phyloP scores from a whole-genome alignment of 164 flowering plant genomes.

The Vitis amurensis region DNA sequence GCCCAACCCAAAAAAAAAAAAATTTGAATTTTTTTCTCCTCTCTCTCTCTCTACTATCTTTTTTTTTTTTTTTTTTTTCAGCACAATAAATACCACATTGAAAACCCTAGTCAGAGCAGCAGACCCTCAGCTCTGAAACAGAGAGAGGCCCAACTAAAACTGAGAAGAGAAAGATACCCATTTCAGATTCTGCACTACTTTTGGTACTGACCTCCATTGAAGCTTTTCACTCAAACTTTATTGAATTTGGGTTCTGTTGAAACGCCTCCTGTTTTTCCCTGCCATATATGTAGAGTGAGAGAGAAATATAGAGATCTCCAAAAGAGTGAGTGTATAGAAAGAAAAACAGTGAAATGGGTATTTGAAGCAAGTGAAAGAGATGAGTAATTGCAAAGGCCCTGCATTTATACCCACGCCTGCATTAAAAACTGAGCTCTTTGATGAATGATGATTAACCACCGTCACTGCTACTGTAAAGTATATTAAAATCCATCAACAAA shows the following conservation, averaged over 20 bases:
- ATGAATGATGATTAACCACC: constrained; percentile 81
- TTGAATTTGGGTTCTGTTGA: constrained; percentile 36
- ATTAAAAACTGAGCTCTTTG: constrained; percentile 69
- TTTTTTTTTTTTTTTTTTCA: constrained; percentile 19
- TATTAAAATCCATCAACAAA: neutral
- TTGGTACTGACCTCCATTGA: constrained; percentile 46
- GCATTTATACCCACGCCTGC: constrained; percentile 91
- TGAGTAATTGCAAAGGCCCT: constrained; percentile 42
- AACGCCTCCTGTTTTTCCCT: constrained; percentile 15
- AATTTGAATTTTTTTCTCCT: neutral
- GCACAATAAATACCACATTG: constrained; percentile 35
- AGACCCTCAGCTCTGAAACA: constrained; percentile 27
- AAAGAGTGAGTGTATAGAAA: constrained; percentile 2
- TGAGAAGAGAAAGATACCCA: constrained; percentile 56
- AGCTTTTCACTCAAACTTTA: constrained; percentile 37
- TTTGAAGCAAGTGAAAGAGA: constrained; percentile 22
- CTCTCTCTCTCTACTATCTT: too few species aligned
- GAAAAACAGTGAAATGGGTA: constrained; percentile 11
- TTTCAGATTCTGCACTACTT: constrained; percentile 65
- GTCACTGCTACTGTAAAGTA: constrained; percentile 59
- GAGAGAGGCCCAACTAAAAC: constrained; percentile 43
- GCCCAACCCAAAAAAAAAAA: constrained; percentile 4
- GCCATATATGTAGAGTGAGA: neutral
- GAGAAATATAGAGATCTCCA: constrained; percentile 4
- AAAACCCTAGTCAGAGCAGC: constrained; percentile 55